Evolutionary conservation across 257 asterid genomes (phyloP), one percentile per base, ranked within the genome.

Genomic region (Jacaranda mimosifolia): DNA sequence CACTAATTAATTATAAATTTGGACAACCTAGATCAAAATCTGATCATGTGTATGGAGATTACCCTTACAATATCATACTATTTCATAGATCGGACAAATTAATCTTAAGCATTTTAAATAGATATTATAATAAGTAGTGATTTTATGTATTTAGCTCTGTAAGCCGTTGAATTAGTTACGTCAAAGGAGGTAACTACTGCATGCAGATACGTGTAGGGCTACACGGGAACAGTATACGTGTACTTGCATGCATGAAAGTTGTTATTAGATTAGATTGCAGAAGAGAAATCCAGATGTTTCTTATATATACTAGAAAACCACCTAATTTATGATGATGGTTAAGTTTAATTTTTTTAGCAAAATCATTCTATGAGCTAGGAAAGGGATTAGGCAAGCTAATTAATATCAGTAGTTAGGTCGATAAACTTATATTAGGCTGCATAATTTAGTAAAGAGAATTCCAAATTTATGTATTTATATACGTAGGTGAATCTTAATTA

Each of bases 181-280:
- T 79, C 81, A 64, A 75, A 72, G 59, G 58, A 36, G 64, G 56
- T 26, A 26, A 62, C 63, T 51, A 70, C 15, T 58, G 77, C 88
- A 83, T 84, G 85, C 72, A 75, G 12, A 78, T 78, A 84, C 88
- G 88, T 84, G 88, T 84, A 78, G 75, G 77, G 85, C 10, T 81
- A 84, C 84, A 81, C 81, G 88, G 85, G 32, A 78, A 75, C 81
- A 75, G 12, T 21, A 46, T 72, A 66, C 82, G 85, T 72, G 40
- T 74, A 70, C 69, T 74, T 53, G 77, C 78, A 75, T 75, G 9
- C 9, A 42, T 42, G 74, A 75, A 9, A 36, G 14, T 52, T 52
- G 6, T 52, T 18, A 52, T 52, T 52, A 52, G 13, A 52, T 15
- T 52, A 52, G 13, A 52, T 15, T 52, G 14, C 13, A 6, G 46